Evolutionary conservation across 1,139 yeast species (phyloP), one percentile per base, ranked within the genome.

Genomic region (Sugiyamaella novakii): DNA sequence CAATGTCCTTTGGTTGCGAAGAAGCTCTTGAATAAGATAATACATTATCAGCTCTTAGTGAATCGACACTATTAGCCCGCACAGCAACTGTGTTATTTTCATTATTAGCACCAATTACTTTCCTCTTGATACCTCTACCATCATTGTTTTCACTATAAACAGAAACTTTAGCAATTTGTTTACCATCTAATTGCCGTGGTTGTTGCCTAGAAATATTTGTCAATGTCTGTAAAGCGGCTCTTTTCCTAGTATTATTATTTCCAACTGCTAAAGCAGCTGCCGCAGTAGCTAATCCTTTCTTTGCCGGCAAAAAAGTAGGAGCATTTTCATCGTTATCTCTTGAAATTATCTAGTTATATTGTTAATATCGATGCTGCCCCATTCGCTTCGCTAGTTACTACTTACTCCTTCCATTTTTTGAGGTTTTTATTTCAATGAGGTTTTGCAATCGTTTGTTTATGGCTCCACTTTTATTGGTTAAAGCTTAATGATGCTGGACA

Each of bases 151-250:
- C 38, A 11, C 27, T 47, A 30, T 37, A 37, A 27, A 38, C 27
- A 5, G 42, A 28, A 51, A 53, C 52, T 39, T 53, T 45, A 14
- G 34, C 49, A 17, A 51, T 25, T 12, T 51, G 47, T 19, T 42
- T 36, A 25, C 46, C 37, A 28, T 46, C 34, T 33, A 6, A 38
- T 25, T 22, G 31, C 33, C 33, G 31, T 28, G 34, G 10, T 11
- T 27, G 45, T 35, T 24, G 40, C 35, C 45, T 34, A 25, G 46
- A 47, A 42, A 51, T 46, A 38, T 54, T 54, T 2, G 57, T 54
- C 33, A 54, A 49, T n/a, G 57, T 53, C 30, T 54, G 56, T 6
- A 54, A 52, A 22, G 57, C 56, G n/a, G 51, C 37, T 21, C 57
- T 43, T 43, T 44, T 51, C 19, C 50, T 37, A n/a, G 43, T 24